These are phyloP conservation scores for Suhomyces maxii DNA, from an alignment of 1,139 yeast genomes.

Conservation along the genomic window DNA sequence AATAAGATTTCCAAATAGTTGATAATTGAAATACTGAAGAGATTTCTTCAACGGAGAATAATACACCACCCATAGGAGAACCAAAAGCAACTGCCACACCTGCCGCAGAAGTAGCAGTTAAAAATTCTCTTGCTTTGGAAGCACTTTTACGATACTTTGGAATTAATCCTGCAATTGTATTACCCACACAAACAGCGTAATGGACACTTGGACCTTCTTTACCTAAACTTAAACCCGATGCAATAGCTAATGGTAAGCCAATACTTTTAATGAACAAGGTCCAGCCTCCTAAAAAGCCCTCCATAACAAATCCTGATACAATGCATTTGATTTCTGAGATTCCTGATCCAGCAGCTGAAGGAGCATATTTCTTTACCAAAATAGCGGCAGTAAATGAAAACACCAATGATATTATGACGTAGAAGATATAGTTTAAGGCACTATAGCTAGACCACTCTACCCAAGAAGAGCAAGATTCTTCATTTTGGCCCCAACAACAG, in stretches of 20 bases:
- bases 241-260: slow-evolving; percentile 83
- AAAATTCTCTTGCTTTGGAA: slow-evolving; percentile 53
- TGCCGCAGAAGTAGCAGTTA: slow-evolving; percentile 64
- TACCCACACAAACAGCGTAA: slow-evolving; percentile 81
- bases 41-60: slow-evolving; percentile 74
- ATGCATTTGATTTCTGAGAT: slow-evolving; percentile 96
- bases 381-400: slow-evolving; percentile 68
- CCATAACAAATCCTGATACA: slow-evolving; percentile 84
- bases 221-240: slow-evolving; percentile 78
- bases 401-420: slow-evolving; percentile 55
- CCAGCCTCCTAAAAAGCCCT: slow-evolving; percentile 72
- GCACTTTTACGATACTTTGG: slow-evolving; percentile 45
- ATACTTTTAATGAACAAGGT: slow-evolving; percentile 76
- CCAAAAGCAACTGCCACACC: slow-evolving; percentile 79
- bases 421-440: slow-evolving; percentile 55
- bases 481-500: slow-evolving; percentile 74
- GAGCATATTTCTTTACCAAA: slow-evolving; percentile 72
- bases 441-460: slow-evolving; percentile 48
- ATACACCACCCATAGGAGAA: slow-evolving; percentile 71
- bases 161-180: slow-evolving; percentile 58
- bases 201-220: slow-evolving; percentile 89
- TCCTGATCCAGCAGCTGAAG: slow-evolving; percentile 95
- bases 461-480: slow-evolving; percentile 56
- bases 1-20: slow-evolving; percentile 89
- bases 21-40: slow-evolving; percentile 69